These are phyloP conservation scores for Whalleya microplaca DNA, from an alignment of 2,329 filamentous ascomycete genomes.

Conservation along the genomic window DNA sequence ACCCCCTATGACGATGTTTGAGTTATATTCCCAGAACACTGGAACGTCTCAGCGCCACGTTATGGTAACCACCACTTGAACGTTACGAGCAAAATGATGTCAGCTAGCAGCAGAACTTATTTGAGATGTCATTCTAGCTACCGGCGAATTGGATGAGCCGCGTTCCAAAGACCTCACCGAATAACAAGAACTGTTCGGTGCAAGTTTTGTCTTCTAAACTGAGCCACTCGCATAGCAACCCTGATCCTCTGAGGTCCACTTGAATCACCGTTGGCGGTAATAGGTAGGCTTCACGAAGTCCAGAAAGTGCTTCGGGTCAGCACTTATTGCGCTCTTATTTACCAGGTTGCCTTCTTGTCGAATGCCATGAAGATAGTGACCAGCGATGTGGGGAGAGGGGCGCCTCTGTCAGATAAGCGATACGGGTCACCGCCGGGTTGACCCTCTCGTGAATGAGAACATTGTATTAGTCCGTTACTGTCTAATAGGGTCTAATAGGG, in stretches of 20 bases:
- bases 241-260: not conserved
- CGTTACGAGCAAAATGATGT: conserved; percentile 16
- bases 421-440: not conserved
- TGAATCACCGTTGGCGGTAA: not conserved
- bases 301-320: no score
- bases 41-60: conserved; percentile 26
- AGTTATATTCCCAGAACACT: conserved; percentile 26
- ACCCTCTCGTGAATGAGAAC: not conserved
- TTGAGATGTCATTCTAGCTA: not conserved
- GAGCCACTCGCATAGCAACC: not conserved
- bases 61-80: conserved; percentile 11
- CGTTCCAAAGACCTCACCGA: conserved; percentile 23
- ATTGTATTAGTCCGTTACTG: not conserved
- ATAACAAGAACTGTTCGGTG: conserved; percentile 13
- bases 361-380: not conserved
- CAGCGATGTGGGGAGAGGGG: not conserved
- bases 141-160: not conserved
- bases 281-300: no score
- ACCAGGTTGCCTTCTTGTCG: not conserved
- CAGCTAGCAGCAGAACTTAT: conserved; percentile 12
- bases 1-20: conserved; percentile 17
- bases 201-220: not conserved
- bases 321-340: not conserved
- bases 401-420: not conserved
- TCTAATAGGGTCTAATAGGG: not conserved